Conservation (phyloP, 805 yeast genomes). For the Kuraishia piskuri region DNA sequence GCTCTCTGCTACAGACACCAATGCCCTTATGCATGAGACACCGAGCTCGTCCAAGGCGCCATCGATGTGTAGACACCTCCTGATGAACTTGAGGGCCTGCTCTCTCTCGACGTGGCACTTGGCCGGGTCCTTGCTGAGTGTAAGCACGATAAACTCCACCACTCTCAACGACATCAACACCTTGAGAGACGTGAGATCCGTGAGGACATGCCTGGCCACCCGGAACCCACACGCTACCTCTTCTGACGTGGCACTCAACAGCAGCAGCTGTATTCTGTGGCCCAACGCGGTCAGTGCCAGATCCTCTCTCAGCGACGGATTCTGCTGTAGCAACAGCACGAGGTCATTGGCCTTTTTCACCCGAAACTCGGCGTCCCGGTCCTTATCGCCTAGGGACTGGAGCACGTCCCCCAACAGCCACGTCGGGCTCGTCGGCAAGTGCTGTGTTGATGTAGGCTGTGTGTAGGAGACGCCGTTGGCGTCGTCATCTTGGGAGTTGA, state of each 20-base stretch:
- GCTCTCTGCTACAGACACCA: slow-evolving; percentile 55
- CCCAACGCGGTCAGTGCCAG: slow-evolving; percentile 51
- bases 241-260: slow-evolving; percentile 44
- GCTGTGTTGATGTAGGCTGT: neutral
- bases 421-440: slow-evolving; percentile 34
- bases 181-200: slow-evolving; percentile 44
- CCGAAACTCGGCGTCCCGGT: slow-evolving; percentile 37
- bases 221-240: slow-evolving; percentile 73
- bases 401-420: slow-evolving; percentile 59
- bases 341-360: slow-evolving; percentile 61
- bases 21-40: slow-evolving; percentile 56
- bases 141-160: slow-evolving; percentile 53
- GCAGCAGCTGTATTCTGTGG: slow-evolving; percentile 47
- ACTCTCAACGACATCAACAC: slow-evolving; percentile 44
- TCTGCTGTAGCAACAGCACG: slow-evolving; percentile 41
- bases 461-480: neutral
- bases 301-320: slow-evolving; percentile 58
- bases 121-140: slow-evolving; percentile 48
- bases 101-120: slow-evolving; percentile 50
- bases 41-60: slow-evolving; percentile 46
- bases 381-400: slow-evolving; percentile 44
- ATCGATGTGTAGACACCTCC: slow-evolving; percentile 49
- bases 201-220: slow-evolving; percentile 56
- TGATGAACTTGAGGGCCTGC: slow-evolving; percentile 65
- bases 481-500: neutral